These are phyloP conservation scores for Cordyceps sp. DNA, from an alignment of 2,329 filamentous ascomycete genomes.

Conservation along the genomic window DNA sequence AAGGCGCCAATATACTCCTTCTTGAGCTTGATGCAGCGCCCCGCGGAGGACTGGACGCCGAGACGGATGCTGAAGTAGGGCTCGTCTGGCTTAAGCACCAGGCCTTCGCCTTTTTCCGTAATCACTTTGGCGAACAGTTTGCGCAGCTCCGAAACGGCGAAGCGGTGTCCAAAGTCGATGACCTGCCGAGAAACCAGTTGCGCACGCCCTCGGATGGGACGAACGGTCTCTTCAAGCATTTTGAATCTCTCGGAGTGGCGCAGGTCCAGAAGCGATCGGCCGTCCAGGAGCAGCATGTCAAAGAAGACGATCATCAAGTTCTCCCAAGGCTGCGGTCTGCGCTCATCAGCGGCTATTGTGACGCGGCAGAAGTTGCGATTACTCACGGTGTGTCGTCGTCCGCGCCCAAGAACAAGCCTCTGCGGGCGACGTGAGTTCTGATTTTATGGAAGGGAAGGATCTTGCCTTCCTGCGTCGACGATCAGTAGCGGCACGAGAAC, in stretches of 20 bases:
- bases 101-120: slow-evolving; percentile 52
- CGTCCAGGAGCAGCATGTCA: slow-evolving; percentile 37
- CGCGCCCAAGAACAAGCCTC: slow-evolving; percentile 52
- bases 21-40: slow-evolving; percentile 66
- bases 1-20: slow-evolving; percentile 66
- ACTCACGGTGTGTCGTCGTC: slow-evolving; percentile 51
- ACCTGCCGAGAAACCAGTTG: slow-evolving; percentile 49
- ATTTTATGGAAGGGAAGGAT: slow-evolving; percentile 71
- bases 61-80: slow-evolving; percentile 51
- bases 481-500: slow-evolving; percentile 3
- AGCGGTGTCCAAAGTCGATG: slow-evolving; percentile 44
- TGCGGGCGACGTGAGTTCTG: slow-evolving; percentile 60
- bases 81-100: slow-evolving; percentile 66
- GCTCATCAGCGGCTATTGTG: slow-evolving; percentile 6
- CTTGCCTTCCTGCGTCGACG: slow-evolving; percentile 26
- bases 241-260: slow-evolving; percentile 43
- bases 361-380: background rate
- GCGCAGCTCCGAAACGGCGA: slow-evolving; percentile 37
- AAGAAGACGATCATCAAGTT: slow-evolving; percentile 48
- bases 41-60: slow-evolving; percentile 18
- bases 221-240: slow-evolving; percentile 38
- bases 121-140: slow-evolving; percentile 53
- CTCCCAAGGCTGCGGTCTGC: slow-evolving; percentile 30
- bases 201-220: slow-evolving; percentile 39
- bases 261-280: slow-evolving; percentile 29